Percentiles rank a stretch among this genome's conserved stretches.
phyloP scores from a whole-genome alignment of 192 early-diverging fungal species.

The Linnemannia exigua region DNA sequence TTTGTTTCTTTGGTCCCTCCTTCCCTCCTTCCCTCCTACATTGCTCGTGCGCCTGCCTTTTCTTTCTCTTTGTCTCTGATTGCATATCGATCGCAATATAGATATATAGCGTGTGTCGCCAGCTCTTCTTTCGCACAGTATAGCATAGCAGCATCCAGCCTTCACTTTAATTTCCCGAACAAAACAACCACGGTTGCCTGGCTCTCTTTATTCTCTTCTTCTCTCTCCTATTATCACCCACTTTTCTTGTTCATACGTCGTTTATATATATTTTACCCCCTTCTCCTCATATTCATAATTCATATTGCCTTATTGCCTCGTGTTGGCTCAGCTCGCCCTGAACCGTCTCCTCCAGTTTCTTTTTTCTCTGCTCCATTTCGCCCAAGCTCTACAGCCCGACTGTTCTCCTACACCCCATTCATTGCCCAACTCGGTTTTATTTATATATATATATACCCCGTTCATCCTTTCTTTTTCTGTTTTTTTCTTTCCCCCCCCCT shows the following conservation, averaged over 20 bases:
- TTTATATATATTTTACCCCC: neutral
- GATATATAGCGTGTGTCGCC: too few species aligned
- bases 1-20: too few species aligned
- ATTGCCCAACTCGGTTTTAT: conserved; percentile 7
- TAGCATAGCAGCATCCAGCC: neutral
- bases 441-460: neutral
- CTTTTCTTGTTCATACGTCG: neutral
- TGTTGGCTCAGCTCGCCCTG: conserved; percentile 7
- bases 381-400: neutral
- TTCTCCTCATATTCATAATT: too few species aligned
- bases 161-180: neutral
- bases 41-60: neutral
- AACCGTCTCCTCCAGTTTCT: neutral
- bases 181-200: neutral
- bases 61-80: neutral
- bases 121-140: neutral
- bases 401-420: conserved; percentile 6
- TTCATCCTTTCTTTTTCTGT: neutral
- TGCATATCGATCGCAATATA: neutral
- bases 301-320: conserved; percentile 1
- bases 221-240: neutral
- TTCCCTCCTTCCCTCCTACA: neutral
- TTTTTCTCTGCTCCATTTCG: neutral
- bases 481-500: neutral
- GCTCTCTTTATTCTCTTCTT: neutral